These are phyloP conservation scores for Trichomonas gallinae DNA, from an alignment of 208 protist species.

Conservation along the genomic window DNA sequence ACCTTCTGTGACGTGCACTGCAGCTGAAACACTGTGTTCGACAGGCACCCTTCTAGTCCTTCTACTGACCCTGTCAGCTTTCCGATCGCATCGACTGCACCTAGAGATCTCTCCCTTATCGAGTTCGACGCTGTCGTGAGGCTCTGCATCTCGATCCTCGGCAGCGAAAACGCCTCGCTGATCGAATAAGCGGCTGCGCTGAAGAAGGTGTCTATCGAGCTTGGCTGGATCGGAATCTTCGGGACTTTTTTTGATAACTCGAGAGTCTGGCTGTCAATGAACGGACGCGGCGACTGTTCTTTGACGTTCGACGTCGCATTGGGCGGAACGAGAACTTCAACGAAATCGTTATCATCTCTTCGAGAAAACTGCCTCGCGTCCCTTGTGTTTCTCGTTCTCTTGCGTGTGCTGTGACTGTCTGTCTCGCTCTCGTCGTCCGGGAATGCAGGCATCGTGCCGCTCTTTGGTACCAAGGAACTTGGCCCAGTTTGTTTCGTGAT, in stretches of 20 bases:
- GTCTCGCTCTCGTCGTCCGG: background rate
- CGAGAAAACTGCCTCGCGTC: background rate
- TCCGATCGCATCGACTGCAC: background rate
- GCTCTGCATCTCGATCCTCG: background rate
- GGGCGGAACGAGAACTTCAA: background rate
- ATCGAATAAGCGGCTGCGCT: background rate
- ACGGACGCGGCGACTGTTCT: background rate
- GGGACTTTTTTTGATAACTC: background rate
- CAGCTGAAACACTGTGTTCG: background rate
- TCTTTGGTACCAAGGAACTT: background rate
- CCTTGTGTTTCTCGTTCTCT: background rate
- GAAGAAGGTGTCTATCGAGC: background rate
- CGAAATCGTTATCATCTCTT: background rate
- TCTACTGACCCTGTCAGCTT: background rate
- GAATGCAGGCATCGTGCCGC: background rate
- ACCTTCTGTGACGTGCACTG: background rate
- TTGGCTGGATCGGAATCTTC: background rate
- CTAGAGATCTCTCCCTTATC: background rate
- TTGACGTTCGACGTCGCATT: background rate
- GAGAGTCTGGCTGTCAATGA: background rate
- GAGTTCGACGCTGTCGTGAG: background rate
- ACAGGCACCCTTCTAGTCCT: background rate
- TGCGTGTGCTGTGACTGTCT: background rate
- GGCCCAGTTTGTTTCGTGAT: background rate
- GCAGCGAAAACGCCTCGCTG: background rate